Evolutionary conservation across 2,329 filamentous ascomycete species (phyloP), one percentile per base, ranked within the genome.

Genomic region (Trichoderma koningiopsis): DNA sequence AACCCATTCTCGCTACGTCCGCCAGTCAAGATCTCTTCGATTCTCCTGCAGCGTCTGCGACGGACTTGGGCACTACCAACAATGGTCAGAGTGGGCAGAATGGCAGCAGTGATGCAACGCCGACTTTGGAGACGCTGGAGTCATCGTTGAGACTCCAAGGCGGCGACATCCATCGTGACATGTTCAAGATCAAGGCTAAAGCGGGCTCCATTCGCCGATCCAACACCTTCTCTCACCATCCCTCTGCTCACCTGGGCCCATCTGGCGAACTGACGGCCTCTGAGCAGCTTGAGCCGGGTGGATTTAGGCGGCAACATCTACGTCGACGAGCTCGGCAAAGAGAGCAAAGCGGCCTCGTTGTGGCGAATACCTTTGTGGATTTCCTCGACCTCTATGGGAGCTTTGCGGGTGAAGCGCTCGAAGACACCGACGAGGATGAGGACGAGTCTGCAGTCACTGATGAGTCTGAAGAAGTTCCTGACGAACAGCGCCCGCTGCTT

Each of bases 131-230:
- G 70, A 70, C 72, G n/a, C 71, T 79, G 40, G 79, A 81, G 68
- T 93, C 91, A 1, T 94, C 92, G 0, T 81, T 94, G 65, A 87
- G 84, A 70, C 83, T 94, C 3, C 91, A 91, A 75, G 92, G 92
- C 63, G 92, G 92, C 52, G 92, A 94, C 74, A 90, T 94, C 27
- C 91, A 94, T 76, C 89, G 92, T 40, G 90, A 92, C 74, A 86
- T 94, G 40, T 94, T 92, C 84, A 91, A 88, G 76, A 89, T 93
- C 74, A 88, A 90, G 71, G 88, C 64, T 4, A 83, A 88, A 49
- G 80, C 79, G 35, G 77, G 75, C 77, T 78, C 85, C 75, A 74
- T 81, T 79, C 77, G 87, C 74, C 86, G 91, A 71, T 84, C 91
- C 19, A 86, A 86, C 65, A 93, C 91, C 0, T 93, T 93, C 74